Evolutionary conservation across 805 yeast genomes (phyloP).

Genomic region (Candida nanaspora): DNA sequence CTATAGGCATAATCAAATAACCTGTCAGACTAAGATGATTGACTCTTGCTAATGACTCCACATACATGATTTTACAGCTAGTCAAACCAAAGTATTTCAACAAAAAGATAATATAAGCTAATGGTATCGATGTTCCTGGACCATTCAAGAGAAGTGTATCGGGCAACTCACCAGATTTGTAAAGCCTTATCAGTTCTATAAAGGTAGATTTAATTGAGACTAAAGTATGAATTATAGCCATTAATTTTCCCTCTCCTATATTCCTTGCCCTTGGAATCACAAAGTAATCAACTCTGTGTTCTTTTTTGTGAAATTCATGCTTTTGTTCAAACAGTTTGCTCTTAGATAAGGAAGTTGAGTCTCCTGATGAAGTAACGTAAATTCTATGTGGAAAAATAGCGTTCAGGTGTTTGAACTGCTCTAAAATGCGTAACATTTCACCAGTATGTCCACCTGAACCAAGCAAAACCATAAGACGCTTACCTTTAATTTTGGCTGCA

Average conservation of each 20-base stretch:
- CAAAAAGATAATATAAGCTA: conserved; percentile 50
- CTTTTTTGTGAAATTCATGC: conserved; percentile 2
- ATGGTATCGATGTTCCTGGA: conserved; percentile 74
- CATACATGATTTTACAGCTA: conserved; percentile 57
- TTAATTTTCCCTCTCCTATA: conserved; percentile 28
- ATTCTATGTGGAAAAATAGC: conserved; percentile 15
- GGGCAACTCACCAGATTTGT: conserved; percentile 11
- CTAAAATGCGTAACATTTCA: conserved; percentile 74
- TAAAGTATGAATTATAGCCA: conserved; percentile 26
- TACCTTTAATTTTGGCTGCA: neutral
- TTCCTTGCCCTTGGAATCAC: conserved; percentile 28
- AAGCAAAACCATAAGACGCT: conserved; percentile 43
- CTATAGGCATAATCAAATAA: conserved; percentile 55
- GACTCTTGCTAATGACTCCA: conserved; percentile 87
- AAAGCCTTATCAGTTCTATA: conserved; percentile 4
- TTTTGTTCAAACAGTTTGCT: conserved; percentile 29
- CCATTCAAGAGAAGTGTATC: conserved; percentile 51
- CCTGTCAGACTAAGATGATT: conserved; percentile 72
- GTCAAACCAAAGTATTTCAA: conserved; percentile 41
- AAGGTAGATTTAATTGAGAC: conserved; percentile 22
- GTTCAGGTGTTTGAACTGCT: conserved; percentile 24
- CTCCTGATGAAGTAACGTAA: conserved; percentile 36
- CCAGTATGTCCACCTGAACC: conserved; percentile 99
- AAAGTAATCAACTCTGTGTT: conserved; percentile 17
- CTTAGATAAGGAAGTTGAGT: conserved; percentile 36